These are phyloP conservation scores for Prunus fruticosa DNA, from an alignment of 306 rosid genomes.

Conservation along the genomic window DNA sequence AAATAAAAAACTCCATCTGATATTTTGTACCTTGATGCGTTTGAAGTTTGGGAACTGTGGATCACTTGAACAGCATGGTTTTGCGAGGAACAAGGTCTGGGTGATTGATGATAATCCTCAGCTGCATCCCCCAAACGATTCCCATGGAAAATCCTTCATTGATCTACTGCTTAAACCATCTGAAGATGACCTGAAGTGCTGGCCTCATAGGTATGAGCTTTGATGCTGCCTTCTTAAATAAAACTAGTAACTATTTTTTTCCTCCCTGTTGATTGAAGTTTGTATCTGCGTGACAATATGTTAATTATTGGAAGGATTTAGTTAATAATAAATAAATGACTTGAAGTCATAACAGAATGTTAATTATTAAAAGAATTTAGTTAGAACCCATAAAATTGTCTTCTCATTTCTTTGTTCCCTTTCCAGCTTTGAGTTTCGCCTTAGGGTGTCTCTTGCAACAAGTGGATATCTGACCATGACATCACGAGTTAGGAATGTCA, in stretches of 20 bases:
- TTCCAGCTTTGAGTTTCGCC: conserved; percentile 82
- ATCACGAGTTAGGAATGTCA: conserved; percentile 73
- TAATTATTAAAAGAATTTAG: not conserved
- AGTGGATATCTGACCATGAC: conserved; percentile 64
- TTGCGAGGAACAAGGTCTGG: conserved; percentile 93
- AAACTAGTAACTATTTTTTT: not conserved
- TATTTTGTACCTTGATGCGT: conserved; percentile 17
- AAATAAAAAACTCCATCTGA: not conserved
- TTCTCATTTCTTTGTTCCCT: conserved; percentile 5
- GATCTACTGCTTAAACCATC: conserved; percentile 76
- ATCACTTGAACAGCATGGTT: conserved; percentile 80
- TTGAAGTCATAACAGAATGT: not conserved
- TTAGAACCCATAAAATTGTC: not conserved
- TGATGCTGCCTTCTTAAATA: not conserved
- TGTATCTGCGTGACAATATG: too few relatives aligned
- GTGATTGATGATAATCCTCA: conserved; percentile 68
- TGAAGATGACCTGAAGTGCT: conserved; percentile 73
- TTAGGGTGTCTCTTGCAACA: conserved; percentile 62
- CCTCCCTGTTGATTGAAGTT: not conserved
- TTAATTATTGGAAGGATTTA: too few relatives aligned
- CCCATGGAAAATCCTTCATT: conserved; percentile 52
- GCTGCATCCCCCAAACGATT: conserved; percentile 49
- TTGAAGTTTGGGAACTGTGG: conserved; percentile 84
- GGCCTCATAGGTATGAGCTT: conserved; percentile 63
- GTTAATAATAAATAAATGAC: not conserved